Percentiles rank a stretch among this genome's conserved stretches.
phyloP scores from a whole-genome alignment of 2,329 filamentous ascomycete species.

The Macrophomina pseudophaseolina region DNA sequence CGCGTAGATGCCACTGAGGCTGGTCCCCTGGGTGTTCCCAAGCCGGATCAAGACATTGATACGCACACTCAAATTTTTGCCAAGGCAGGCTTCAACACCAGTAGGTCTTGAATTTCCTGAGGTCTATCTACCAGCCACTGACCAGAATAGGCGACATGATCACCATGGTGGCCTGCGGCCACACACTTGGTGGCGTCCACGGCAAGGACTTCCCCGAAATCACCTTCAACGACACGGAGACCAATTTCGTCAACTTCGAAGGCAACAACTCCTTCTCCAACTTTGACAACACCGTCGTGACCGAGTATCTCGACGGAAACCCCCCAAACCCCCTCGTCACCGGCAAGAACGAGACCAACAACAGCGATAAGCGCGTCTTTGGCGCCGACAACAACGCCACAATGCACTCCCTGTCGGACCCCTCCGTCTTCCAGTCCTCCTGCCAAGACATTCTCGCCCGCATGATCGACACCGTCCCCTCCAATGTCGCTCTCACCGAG shows the following conservation, averaged over 20 bases:
- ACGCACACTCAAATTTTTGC: slow-evolving; percentile 17
- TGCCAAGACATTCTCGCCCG: slow-evolving; percentile 17
- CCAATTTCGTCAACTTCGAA: slow-evolving; percentile 23
- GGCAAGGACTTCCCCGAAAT: slow-evolving; percentile 21
- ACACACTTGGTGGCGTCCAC: slow-evolving; percentile 22
- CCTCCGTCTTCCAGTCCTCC: not conserved
- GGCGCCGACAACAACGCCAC: slow-evolving; percentile 17
- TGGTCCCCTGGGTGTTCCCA: slow-evolving; percentile 4
- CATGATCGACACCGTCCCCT: slow-evolving; percentile 25
- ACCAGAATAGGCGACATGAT: slow-evolving; percentile 16
- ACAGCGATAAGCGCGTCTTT: slow-evolving; percentile 26
- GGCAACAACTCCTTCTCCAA: not conserved
- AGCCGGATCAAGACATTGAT: slow-evolving; percentile 20
- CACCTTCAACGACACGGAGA: slow-evolving; percentile 4
- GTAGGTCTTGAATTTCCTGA: not conserved
- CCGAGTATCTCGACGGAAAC: slow-evolving; percentile 20
- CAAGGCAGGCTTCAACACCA: slow-evolving; percentile 22
- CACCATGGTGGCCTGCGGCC: slow-evolving; percentile 23
- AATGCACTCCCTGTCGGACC: slow-evolving; percentile 19
- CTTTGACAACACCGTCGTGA: slow-evolving; percentile 26
- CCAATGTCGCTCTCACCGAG: not conserved
- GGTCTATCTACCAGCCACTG: not conserved
- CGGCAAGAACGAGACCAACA: not conserved
- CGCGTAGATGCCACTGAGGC: slow-evolving; percentile 23
- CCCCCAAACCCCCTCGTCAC: not conserved